phyloP scores from a whole-genome alignment of 139 green algal species.

The Medakamo hakoo region DNA sequence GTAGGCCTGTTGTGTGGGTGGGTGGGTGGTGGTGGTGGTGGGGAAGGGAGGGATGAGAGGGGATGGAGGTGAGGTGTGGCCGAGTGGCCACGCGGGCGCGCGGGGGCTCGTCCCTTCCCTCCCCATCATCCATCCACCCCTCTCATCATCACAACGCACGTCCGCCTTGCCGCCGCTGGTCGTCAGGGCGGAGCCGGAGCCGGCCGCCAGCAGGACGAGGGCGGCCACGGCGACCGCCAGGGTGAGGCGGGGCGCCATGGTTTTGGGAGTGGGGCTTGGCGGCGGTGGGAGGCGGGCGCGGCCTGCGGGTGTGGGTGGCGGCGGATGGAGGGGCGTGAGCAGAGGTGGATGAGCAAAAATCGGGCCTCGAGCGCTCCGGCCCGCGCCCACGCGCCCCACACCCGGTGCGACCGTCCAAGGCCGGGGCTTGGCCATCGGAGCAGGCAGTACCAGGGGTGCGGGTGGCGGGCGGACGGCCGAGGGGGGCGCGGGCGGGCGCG shows the following conservation, averaged over 20 bases:
- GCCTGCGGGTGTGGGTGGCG: no score
- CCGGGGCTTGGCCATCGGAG: no score
- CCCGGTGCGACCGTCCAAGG: no score
- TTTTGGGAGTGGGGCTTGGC: neutral
- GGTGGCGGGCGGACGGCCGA: no score
- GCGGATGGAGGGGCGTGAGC: no score
- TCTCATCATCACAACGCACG: no score
- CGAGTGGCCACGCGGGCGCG: neutral
- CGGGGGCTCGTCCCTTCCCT: neutral
- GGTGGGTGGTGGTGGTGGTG: neutral
- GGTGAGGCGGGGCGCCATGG: neutral
- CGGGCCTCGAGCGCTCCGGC: no score
- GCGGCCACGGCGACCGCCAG: neutral
- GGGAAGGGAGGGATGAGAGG: neutral
- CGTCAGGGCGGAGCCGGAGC: neutral
- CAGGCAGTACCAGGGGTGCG: no score
- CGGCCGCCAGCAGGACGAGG: neutral
- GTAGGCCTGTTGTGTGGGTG: constrained; percentile 2
- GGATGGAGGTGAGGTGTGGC: no score
- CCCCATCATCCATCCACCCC: neutral
- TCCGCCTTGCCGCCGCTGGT: neutral
- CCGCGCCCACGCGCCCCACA: no score
- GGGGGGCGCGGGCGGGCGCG: no score
- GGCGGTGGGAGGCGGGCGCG: neutral
- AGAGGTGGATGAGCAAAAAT: no score